Base-by-base conservation (phyloP, 31 red algal species). In the Odonthalia washingtoniensis region DNA sequence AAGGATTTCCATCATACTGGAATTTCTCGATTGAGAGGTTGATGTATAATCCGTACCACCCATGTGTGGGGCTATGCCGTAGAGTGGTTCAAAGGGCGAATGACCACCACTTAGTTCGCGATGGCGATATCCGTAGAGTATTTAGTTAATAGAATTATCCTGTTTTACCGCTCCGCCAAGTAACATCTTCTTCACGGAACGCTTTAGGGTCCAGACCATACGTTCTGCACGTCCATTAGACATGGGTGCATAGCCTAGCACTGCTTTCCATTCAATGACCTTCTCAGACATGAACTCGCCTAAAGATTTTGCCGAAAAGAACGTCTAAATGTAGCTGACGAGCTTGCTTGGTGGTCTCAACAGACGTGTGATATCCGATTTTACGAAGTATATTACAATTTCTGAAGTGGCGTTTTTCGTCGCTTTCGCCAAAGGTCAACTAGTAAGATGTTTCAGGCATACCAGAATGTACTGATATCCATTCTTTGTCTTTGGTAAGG, bases 201-300 rank as follows among this genome's bases (percentile, higher is more conserved):
- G 49, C 34, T 70, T 70, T 27, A 70, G 9, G 6, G 66, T 34
- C 12, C 66, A 9, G 28, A 70, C 66, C 34, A 70, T 70, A 6
- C 66, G 66, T 70, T 70, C 66, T 6, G 66, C 34, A 12, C 66
- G 9, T 70, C 66, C 34, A 37, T 70, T 70, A 28, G 28, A 70
- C 34, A 70, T 34, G 14, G 66, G 66, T 34, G 66, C 66, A 21
- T 28, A 70, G 9, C 9, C 66, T 6, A 12, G 28, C 9, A 70
- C 66, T 9, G n/a, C 31, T 32, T 12, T 12, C 34, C n/a, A 70
- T 21, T 27, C 16, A 9, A 27, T 27, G 9, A 9, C 66, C 9
- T 70, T 6, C 28, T 34, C 28, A 9, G 66, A 9, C 66, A 70
- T 70, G 66, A 70, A 37, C 9, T 70, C 66, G 14, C 12, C 16